A percentile compares a stretch with the other conserved stretches of the same genome.
These are phyloP conservation scores for Rhododendron vialii DNA, from an alignment of 148 eudicot species.

Conservation along the genomic window DNA sequence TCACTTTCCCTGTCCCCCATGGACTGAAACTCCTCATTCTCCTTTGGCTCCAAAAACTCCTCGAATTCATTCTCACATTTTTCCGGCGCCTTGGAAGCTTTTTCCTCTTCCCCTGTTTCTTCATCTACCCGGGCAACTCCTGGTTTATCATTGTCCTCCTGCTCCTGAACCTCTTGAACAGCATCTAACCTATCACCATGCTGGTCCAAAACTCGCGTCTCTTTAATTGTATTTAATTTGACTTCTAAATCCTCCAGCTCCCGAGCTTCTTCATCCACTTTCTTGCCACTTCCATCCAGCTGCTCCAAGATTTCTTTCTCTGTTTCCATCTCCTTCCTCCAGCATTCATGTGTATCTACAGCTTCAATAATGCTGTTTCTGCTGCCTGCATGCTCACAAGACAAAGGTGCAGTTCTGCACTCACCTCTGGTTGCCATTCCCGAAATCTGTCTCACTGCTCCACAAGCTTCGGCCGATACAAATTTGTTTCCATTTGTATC, in stretches of 20 bases:
- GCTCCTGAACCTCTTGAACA: slow-evolving; percentile 20
- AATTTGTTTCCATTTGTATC: slow-evolving; percentile 17
- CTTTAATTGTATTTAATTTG: slow-evolving; percentile 17
- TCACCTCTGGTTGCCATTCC: slow-evolving; percentile 39
- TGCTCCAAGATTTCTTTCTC: slow-evolving; percentile 27
- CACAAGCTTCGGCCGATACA: slow-evolving; percentile 33
- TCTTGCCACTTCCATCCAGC: slow-evolving; percentile 20
- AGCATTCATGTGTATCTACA: slow-evolving; percentile 3
- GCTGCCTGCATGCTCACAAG: slow-evolving; percentile 34
- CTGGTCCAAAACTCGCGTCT: slow-evolving; percentile 11
- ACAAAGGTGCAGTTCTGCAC: slow-evolving; percentile 39
- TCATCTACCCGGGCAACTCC: slow-evolving; percentile 8
- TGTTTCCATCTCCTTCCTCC: slow-evolving; percentile 25
- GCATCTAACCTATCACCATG: slow-evolving; percentile 15
- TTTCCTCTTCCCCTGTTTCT: slow-evolving; percentile 19
- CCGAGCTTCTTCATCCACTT: slow-evolving; percentile 16
- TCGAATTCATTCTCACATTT: slow-evolving; percentile 17
- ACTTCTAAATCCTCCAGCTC: slow-evolving; percentile 24
- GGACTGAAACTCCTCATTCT: slow-evolving; percentile 12
- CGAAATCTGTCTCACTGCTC: slow-evolving; percentile 38
- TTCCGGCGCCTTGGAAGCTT: slow-evolving; percentile 9
- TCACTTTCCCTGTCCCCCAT: slow-evolving; percentile 19
- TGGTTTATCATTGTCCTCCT: slow-evolving; percentile 10
- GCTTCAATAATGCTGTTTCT: slow-evolving; percentile 23
- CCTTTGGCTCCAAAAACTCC: slow-evolving; percentile 15